Percentiles rank a stretch among this genome's conserved stretches.
Evolutionary conservation across 2,329 filamentous ascomycete species (phyloP).

Genomic region (Fusarium abutilonis): DNA sequence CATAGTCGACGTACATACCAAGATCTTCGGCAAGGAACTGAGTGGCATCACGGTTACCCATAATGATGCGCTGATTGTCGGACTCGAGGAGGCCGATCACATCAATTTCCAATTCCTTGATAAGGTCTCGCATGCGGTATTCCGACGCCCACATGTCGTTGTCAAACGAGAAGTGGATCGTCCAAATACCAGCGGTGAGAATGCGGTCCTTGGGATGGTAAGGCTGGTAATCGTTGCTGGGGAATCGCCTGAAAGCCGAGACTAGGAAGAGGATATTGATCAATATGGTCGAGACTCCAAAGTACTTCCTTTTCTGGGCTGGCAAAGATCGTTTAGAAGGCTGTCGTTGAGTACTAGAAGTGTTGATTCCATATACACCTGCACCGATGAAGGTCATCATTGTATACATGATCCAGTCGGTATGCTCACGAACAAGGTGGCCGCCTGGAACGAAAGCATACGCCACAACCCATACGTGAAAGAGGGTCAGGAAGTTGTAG

Average conservation of each 20-base stretch:
- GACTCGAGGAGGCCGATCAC: slow-evolving; percentile 94
- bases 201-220: slow-evolving; percentile 89
- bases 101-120: slow-evolving; percentile 95
- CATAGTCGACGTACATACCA: slow-evolving; percentile 98
- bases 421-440: slow-evolving; percentile 89
- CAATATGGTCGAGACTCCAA: slow-evolving; percentile 68
- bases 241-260: slow-evolving; percentile 89
- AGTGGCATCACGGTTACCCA: slow-evolving; percentile 97
- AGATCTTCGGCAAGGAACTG: slow-evolving; percentile 95
- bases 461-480: slow-evolving; percentile 98
- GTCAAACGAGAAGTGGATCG: slow-evolving; percentile 96
- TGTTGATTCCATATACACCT: slow-evolving; percentile 79
- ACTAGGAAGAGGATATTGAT: slow-evolving; percentile 84
- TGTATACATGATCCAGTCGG: slow-evolving; percentile 91
- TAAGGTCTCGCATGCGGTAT: slow-evolving; percentile 88
- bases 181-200: slow-evolving; percentile 97
- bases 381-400: slow-evolving; percentile 87
- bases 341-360: slow-evolving; percentile 57
- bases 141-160: slow-evolving; percentile 99
- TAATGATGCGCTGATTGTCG: slow-evolving; percentile 96
- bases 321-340: slow-evolving; percentile 44
- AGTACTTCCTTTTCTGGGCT: slow-evolving; percentile 62
- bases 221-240: slow-evolving; percentile 88
- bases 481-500: slow-evolving; percentile 95
- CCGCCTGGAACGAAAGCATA: slow-evolving; percentile 98